Evolutionary conservation across 108 stramenopile genomes (phyloP).

Genomic region (Asterionellopsis glacialis): DNA sequence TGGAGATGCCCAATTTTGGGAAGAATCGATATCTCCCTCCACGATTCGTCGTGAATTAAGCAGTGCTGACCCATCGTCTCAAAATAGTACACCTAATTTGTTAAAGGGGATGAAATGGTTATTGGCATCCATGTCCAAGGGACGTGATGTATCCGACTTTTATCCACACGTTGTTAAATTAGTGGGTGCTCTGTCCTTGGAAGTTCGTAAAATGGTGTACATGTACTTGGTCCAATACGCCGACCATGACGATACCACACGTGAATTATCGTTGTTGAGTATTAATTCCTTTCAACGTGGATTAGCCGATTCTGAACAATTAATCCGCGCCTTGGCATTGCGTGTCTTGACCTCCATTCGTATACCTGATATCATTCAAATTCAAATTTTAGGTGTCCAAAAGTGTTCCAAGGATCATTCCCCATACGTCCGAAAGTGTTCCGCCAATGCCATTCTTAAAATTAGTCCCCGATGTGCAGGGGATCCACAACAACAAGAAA

Average conservation of each 20-base stretch:
- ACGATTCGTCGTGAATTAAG: slow-evolving; percentile 74
- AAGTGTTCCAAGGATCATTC: slow-evolving; percentile 89
- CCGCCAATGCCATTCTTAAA: slow-evolving; percentile 93
- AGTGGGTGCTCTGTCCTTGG: slow-evolving; percentile 84
- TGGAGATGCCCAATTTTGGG: slow-evolving; percentile 94
- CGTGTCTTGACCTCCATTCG: slow-evolving; percentile 95
- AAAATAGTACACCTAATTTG: slow-evolving; percentile 67
- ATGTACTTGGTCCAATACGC: slow-evolving; percentile 95
- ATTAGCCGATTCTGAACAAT: slow-evolving; percentile 87
- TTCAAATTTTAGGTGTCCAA: slow-evolving; percentile 95
- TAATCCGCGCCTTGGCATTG: slow-evolving; percentile 94
- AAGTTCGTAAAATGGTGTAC: slow-evolving; percentile 99
- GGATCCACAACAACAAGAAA: slow-evolving; percentile 43
- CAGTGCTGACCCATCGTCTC: slow-evolving; percentile 66
- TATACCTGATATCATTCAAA: slow-evolving; percentile 95
- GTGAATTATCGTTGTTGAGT: slow-evolving; percentile 90
- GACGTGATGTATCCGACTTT: slow-evolving; percentile 93
- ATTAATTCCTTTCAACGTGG: slow-evolving; percentile 99
- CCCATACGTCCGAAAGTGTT: slow-evolving; percentile 98
- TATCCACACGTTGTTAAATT: slow-evolving; percentile 96
- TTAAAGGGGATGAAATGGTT: slow-evolving; percentile 98
- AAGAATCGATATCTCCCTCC: slow-evolving; percentile 92
- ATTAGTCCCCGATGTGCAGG: slow-evolving; percentile 60
- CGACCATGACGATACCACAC: slow-evolving; percentile 85
- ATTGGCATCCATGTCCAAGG: slow-evolving; percentile 94